Evolutionary conservation across 805 yeast species (phyloP).

Genomic region (Pichia gijzeniarum): DNA sequence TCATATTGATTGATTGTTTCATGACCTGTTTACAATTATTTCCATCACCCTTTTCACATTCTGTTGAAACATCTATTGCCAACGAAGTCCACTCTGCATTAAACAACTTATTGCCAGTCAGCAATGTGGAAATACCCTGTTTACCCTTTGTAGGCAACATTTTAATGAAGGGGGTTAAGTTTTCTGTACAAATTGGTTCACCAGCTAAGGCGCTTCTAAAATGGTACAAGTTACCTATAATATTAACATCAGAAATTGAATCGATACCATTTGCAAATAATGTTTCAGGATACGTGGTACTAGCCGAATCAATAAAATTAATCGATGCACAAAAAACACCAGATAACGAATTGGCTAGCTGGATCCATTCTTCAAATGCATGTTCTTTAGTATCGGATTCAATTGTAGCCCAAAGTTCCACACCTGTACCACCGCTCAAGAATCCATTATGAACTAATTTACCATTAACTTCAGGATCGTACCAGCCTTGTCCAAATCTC

Average conservation of each 20-base stretch:
- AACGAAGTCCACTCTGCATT: constrained; percentile 92
- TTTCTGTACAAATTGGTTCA: constrained; percentile 95
- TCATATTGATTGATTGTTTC: constrained; percentile 64
- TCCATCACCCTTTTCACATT: constrained; percentile 33
- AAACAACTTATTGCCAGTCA: constrained; percentile 87
- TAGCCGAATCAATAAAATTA: constrained; percentile 75
- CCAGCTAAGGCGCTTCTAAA: constrained; percentile 86
- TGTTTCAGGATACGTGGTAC: constrained; percentile 61
- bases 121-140: constrained; percentile 75
- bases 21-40: constrained; percentile 44
- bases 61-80: constrained; percentile 72
- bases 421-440: constrained; percentile 87
- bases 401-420: constrained; percentile 84
- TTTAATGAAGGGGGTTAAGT: constrained; percentile 87
- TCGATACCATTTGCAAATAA: constrained; percentile 29
- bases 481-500: constrained; percentile 89
- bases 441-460: constrained; percentile 64
- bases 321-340: constrained; percentile 95
- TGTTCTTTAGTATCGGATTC: constrained; percentile 51
- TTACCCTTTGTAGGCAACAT: constrained; percentile 88
- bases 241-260: constrained; percentile 19
- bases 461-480: constrained; percentile 91
- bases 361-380: constrained; percentile 64
- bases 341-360: constrained; percentile 66
- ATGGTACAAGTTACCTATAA: constrained; percentile 42